Evolutionary conservation across 208 protist species (phyloP).

Genomic region (Histomonas meleagridis): DNA sequence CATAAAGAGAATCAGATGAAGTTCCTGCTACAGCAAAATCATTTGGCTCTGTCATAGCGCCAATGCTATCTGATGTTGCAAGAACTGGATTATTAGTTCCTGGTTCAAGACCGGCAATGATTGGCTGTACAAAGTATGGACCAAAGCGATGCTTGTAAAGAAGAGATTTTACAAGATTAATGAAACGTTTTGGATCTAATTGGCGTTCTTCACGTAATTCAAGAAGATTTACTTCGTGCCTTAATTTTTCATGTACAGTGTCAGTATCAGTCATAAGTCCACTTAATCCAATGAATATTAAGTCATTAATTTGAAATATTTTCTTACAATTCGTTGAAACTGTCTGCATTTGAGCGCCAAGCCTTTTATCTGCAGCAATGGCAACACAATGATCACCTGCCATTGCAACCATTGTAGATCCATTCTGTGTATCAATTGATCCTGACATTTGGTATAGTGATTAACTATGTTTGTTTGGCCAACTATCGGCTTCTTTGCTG

Average conservation of each 20-base stretch:
- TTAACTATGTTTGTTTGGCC: too few species aligned
- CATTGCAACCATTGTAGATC: neutral
- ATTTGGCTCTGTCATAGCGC: slow-evolving; percentile 47
- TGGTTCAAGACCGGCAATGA: slow-evolving; percentile 51
- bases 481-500: too few species aligned
- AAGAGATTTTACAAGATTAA: slow-evolving; percentile 51
- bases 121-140: slow-evolving; percentile 53
- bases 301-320: slow-evolving; percentile 52
- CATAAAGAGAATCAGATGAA: slow-evolving; percentile 47
- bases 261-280: slow-evolving; percentile 47
- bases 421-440: neutral
- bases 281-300: slow-evolving; percentile 46
- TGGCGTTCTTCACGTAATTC: slow-evolving; percentile 50
- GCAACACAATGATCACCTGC: slow-evolving; percentile 54
- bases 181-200: slow-evolving; percentile 49
- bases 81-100: slow-evolving; percentile 49
- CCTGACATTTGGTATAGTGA: neutral
- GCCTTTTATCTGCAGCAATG: slow-evolving; percentile 51
- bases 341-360: slow-evolving; percentile 49
- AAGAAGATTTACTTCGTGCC: slow-evolving; percentile 51
- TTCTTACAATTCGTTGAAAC: slow-evolving; percentile 43
- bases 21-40: slow-evolving; percentile 56
- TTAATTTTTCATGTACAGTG: slow-evolving; percentile 47
- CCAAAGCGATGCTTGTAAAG: slow-evolving; percentile 55
- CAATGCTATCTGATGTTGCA: slow-evolving; percentile 50